Conservation (phyloP, 805 yeast species). For the Lipomyces sp. region DNA sequence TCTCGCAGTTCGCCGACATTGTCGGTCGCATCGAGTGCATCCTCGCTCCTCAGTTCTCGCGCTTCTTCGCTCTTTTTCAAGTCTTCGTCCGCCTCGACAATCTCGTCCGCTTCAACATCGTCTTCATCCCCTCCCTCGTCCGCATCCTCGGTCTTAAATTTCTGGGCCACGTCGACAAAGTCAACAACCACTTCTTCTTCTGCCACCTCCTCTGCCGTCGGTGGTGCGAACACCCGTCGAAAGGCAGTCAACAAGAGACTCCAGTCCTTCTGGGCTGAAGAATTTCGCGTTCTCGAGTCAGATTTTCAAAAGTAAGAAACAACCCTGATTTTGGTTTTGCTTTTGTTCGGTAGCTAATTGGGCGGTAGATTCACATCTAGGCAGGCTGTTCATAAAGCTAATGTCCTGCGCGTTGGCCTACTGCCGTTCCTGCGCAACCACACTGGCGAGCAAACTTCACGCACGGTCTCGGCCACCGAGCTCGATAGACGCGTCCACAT, state of each 20-base stretch:
- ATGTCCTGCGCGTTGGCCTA: constrained; percentile 51
- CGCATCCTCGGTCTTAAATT: constrained; percentile 25
- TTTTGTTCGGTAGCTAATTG: background rate
- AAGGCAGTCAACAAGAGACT: constrained; percentile 9
- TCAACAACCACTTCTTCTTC: background rate
- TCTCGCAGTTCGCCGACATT: constrained; percentile 18
- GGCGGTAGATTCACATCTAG: constrained; percentile 37
- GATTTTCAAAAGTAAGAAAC: constrained; percentile 40
- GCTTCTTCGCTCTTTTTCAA: constrained; percentile 16
- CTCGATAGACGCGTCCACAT: constrained; percentile 40
- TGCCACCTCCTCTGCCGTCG: too few relatives aligned
- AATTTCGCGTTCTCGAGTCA: constrained; percentile 42
- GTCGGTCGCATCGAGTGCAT: constrained; percentile 9
- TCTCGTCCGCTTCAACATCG: constrained; percentile 15
- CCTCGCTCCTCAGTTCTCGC: constrained; percentile 4
- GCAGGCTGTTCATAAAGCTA: constrained; percentile 45
- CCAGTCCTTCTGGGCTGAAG: constrained; percentile 30
- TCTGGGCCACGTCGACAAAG: constrained; percentile 17
- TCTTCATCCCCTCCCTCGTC: constrained; percentile 28
- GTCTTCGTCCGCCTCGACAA: constrained; percentile 19
- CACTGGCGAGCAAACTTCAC: constrained; percentile 40
- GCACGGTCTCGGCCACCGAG: constrained; percentile 31
- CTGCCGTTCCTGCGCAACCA: constrained; percentile 48
- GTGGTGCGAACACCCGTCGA: constrained; percentile 2
- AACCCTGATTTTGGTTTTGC: background rate